phyloP scores from a whole-genome alignment of 1,139 yeast species.

The Kluyveromyces sp. region DNA sequence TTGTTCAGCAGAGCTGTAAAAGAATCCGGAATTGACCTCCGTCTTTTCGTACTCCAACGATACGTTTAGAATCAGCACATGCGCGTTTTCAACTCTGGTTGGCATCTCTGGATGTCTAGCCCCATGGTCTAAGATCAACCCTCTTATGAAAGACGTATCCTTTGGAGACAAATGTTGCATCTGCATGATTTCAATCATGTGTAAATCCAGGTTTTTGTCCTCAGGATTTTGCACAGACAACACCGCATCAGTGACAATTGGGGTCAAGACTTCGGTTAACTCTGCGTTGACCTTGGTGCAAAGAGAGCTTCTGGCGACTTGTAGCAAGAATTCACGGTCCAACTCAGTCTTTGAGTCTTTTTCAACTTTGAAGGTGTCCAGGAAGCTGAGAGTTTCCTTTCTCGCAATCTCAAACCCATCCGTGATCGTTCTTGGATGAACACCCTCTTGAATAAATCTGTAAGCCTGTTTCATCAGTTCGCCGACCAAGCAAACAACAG shows the following conservation, averaged over 20 bases:
- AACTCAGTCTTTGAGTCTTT: constrained; percentile 36
- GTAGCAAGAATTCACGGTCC: constrained; percentile 82
- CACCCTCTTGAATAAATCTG: constrained; percentile 84
- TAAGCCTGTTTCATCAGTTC: constrained; percentile 93
- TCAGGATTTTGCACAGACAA: constrained; percentile 57
- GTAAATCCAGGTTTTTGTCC: constrained; percentile 63
- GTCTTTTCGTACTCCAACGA: constrained; percentile 96
- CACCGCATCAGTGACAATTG: constrained; percentile 96
- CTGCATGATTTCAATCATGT: constrained; percentile 97
- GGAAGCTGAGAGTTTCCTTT: constrained; percentile 59
- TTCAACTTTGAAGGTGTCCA: constrained; percentile 51
- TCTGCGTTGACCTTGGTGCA: constrained; percentile 78
- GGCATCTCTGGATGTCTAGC: constrained; percentile 99
- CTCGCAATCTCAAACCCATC: constrained; percentile 95
- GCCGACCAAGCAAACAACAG: constrained; percentile 90
- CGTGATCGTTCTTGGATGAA: constrained; percentile 89
- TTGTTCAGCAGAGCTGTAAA: constrained; percentile 91
- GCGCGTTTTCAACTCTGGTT: constrained; percentile 72
- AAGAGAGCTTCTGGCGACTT: constrained; percentile 85
- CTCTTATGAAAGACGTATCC: constrained; percentile 78
- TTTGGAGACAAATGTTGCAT: constrained; percentile 90
- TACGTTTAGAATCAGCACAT: constrained; percentile 81
- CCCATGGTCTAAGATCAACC: constrained; percentile 95
- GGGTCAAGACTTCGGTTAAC: constrained; percentile 73
- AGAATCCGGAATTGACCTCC: constrained; percentile 94